Conservation (phyloP, 164 flowering plant genomes). For the Umbilicus rupestris region DNA sequence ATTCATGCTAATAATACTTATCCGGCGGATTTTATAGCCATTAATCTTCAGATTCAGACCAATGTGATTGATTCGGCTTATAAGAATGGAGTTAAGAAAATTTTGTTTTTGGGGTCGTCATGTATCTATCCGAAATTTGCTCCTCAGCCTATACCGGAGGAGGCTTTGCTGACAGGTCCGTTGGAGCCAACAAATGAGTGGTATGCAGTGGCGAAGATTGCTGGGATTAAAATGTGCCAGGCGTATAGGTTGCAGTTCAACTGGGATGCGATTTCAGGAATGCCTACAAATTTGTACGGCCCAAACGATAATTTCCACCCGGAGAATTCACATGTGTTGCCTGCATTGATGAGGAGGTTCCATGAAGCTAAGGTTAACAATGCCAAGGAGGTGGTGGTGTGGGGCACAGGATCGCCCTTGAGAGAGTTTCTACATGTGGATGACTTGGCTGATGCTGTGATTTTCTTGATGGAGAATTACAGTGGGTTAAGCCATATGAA, state of each 20-base stretch:
- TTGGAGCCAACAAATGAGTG: slow-evolving; percentile 91
- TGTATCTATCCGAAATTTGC: slow-evolving; percentile 92
- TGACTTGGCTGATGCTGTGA: slow-evolving; percentile 81
- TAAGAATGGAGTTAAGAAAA: slow-evolving; percentile 51
- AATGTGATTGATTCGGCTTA: slow-evolving; percentile 70
- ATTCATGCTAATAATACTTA: slow-evolving; percentile 91
- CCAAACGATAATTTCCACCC: slow-evolving; percentile 89
- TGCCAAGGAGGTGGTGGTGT: slow-evolving; percentile 76
- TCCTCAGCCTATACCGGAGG: slow-evolving; percentile 77
- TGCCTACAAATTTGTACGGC: slow-evolving; percentile 88
- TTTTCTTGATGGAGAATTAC: slow-evolving; percentile 70
- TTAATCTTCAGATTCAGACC: slow-evolving; percentile 87
- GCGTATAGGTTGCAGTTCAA: slow-evolving; percentile 59
- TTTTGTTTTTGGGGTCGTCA: slow-evolving; percentile 75
- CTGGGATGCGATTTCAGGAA: slow-evolving; percentile 70
- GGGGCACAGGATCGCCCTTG: slow-evolving; percentile 86
- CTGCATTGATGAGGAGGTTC: slow-evolving; percentile 82
- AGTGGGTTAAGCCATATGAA: slow-evolving; percentile 69
- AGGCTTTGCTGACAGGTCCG: slow-evolving; percentile 65
- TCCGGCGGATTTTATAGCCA: slow-evolving; percentile 82
- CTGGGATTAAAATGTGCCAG: slow-evolving; percentile 92
- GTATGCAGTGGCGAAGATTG: slow-evolving; percentile 89
- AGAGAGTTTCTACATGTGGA: slow-evolving; percentile 92
- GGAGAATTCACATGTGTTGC: slow-evolving; percentile 87
- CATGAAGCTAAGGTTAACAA: slow-evolving; percentile 70